Percentiles rank a stretch among this genome's conserved stretches.
These are phyloP conservation scores for Globisporangium barbulae DNA, from an alignment of 352 stramenopile species.

Conservation along the genomic window DNA sequence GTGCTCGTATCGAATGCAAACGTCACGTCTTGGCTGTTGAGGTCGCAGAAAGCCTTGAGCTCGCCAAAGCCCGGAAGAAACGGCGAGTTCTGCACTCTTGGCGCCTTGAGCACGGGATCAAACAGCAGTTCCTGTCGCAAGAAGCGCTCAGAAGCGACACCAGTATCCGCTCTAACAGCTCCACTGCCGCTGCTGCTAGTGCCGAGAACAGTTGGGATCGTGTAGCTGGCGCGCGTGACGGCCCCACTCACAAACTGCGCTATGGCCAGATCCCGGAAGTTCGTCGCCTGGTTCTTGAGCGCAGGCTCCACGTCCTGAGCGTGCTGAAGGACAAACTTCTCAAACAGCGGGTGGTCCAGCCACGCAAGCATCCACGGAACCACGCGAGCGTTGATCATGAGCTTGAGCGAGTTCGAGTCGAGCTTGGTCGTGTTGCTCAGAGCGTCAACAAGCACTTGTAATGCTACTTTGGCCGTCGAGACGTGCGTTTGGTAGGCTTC, in stretches of 20 bases:
- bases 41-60: slow-evolving; percentile 40
- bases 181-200: not conserved
- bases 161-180: slow-evolving; percentile 22
- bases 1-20: slow-evolving; percentile 33
- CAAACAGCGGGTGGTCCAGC: slow-evolving; percentile 35
- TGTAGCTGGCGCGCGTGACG: slow-evolving; percentile 29
- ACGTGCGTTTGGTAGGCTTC: slow-evolving; percentile 4
- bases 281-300: not conserved
- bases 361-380: slow-evolving; percentile 39
- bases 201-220: slow-evolving; percentile 15
- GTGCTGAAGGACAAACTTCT: slow-evolving; percentile 31
- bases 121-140: slow-evolving; percentile 26
- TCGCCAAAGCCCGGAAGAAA: slow-evolving; percentile 38
- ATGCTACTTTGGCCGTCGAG: not conserved
- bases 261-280: slow-evolving; percentile 28
- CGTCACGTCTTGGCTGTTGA: slow-evolving; percentile 20
- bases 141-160: slow-evolving; percentile 40
- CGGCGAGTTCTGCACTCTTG: slow-evolving; percentile 14
- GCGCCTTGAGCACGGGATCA: not conserved
- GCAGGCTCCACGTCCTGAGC: slow-evolving; percentile 16
- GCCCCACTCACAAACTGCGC: slow-evolving; percentile 49
- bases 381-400: slow-evolving; percentile 28
- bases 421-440: not conserved
- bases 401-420: not conserved
- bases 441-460: not conserved